Evolutionary conservation across 805 yeast genomes (phyloP).

Genomic region (Metschnikowia orientalis): DNA sequence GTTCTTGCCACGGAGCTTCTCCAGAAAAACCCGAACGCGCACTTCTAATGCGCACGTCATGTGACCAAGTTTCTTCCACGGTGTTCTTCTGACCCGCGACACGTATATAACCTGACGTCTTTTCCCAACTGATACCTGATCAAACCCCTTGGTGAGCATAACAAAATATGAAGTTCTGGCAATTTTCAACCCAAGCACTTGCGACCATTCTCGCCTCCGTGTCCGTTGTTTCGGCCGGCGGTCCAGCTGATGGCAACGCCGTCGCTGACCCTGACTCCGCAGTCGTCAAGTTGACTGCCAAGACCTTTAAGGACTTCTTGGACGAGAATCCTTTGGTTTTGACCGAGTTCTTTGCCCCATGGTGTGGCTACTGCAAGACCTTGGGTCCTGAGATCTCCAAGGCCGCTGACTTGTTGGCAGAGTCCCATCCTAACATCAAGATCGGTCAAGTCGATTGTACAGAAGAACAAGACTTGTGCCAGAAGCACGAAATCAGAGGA

Average conservation of each 20-base stretch:
- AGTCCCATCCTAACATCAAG: conserved; percentile 51
- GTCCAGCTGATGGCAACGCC: conserved; percentile 53
- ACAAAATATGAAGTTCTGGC: conserved; percentile 37
- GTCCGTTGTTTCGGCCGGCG: conserved; percentile 30
- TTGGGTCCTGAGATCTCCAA: conserved; percentile 74
- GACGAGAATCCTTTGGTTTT: conserved; percentile 71
- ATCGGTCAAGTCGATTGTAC: conserved; percentile 87
- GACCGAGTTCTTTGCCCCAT: conserved; percentile 89
- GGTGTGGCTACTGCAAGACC: conserved; percentile 96
- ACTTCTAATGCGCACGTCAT: not conserved
- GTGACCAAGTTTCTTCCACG: conserved; percentile 11
- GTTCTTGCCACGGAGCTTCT: too few species aligned
- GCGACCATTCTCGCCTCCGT: conserved; percentile 37
- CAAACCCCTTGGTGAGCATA: not conserved
- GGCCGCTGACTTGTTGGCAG: conserved; percentile 64
- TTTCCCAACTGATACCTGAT: conserved; percentile 1
- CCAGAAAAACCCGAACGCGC: conserved; percentile 2
- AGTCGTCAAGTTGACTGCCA: conserved; percentile 72
- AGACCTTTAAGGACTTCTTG: conserved; percentile 62
- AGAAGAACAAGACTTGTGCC: conserved; percentile 67
- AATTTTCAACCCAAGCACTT: conserved; percentile 32
- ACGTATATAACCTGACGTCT: conserved; percentile 6
- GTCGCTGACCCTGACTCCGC: conserved; percentile 79
- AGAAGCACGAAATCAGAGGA: conserved; percentile 64
- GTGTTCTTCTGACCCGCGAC: conserved; percentile 11